Conservation (phyloP, 2,329 filamentous ascomycete genomes). For the Diaporthe sp. region DNA sequence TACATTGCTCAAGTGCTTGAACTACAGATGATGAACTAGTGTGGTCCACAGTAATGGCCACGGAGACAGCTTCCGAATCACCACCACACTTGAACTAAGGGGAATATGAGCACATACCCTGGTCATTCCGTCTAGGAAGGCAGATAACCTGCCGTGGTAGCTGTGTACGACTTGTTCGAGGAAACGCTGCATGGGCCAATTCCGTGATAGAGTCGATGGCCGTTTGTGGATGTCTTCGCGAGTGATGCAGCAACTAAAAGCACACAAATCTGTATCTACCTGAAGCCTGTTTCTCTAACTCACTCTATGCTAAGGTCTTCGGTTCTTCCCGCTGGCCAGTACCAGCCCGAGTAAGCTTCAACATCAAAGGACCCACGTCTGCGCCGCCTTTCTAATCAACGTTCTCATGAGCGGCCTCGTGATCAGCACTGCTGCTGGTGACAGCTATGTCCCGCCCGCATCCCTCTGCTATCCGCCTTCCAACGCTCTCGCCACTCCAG, state of each 20-base stretch:
- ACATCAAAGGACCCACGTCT: background rate
- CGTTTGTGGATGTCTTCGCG: background rate
- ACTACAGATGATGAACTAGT: too few species aligned
- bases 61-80: background rate
- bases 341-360: background rate
- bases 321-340: background rate
- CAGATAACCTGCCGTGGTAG: background rate
- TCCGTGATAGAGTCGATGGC: too few species aligned
- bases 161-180: background rate
- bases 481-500: slow-evolving; percentile 89
- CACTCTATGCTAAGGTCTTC: too few species aligned
- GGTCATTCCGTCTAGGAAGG: background rate
- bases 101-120: too few species aligned
- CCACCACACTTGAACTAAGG: background rate
- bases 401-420: background rate
- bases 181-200: background rate
- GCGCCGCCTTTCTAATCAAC: background rate
- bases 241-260: background rate
- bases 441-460: slow-evolving; percentile 58
- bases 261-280: background rate
- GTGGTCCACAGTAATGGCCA: background rate
- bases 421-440: background rate
- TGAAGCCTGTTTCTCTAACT: background rate
- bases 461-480: slow-evolving; percentile 69
- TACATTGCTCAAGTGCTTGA: background rate